Conservation (phyloP, 2,329 filamentous ascomycete genomes). For the Laburnicola sp. region DNA sequence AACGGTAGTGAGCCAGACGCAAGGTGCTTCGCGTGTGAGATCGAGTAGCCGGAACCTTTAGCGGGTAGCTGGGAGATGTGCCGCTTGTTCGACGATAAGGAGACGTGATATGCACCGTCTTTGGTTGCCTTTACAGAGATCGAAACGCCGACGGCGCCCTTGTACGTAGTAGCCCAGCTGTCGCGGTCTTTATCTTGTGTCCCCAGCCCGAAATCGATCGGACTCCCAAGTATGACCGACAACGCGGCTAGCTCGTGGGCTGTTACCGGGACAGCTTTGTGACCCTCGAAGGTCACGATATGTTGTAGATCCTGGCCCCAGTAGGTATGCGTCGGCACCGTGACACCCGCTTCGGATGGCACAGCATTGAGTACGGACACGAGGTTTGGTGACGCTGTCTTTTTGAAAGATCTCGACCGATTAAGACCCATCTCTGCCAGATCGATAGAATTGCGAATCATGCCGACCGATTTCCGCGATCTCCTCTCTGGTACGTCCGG, state of each 20-base stretch:
- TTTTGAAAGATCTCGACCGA: constrained; percentile 11
- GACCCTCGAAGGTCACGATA: constrained; percentile 20
- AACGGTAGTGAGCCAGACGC: constrained; percentile 37
- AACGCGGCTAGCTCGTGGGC: constrained; percentile 32
- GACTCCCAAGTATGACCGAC: constrained; percentile 33
- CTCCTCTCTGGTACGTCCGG: constrained; percentile 14
- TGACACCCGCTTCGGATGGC: constrained; percentile 8
- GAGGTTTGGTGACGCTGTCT: constrained; percentile 7
- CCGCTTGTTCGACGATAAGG: constrained; percentile 29
- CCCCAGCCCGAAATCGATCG: constrained; percentile 8
- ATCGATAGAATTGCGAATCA: constrained; percentile 18
- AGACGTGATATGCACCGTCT: constrained; percentile 25
- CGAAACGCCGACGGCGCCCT: constrained; percentile 35
- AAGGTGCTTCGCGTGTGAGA: constrained; percentile 39
- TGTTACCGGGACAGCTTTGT: constrained; percentile 22
- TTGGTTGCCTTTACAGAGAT: constrained; percentile 15
- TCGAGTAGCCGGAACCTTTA: constrained; percentile 31
- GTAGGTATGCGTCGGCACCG: constrained; percentile 11
- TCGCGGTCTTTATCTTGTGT: constrained; percentile 5
- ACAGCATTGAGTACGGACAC: constrained; percentile 8
- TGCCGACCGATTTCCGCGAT: constrained; percentile 19
- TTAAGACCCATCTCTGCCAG: constrained; percentile 15
- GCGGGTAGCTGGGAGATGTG: constrained; percentile 27
- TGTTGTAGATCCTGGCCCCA: constrained; percentile 35
- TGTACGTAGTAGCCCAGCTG: constrained; percentile 4